Percentiles rank a stretch among this genome's conserved stretches.
Conservation (phyloP, 306 rosid species). For the Begonia fuchsioides region DNA sequence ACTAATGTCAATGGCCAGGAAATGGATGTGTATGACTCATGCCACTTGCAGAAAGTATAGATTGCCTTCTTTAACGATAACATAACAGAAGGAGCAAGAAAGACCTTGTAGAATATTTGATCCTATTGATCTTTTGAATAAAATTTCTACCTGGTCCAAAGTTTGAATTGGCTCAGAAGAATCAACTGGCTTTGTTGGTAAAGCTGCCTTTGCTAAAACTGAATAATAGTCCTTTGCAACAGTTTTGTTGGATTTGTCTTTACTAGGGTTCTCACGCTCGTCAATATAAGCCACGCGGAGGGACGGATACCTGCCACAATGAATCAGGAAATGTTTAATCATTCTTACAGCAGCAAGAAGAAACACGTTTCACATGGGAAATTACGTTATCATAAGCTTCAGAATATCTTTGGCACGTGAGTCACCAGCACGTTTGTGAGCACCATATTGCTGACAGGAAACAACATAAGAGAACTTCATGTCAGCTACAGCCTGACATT, state of each 20-base stretch:
- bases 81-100: too few relatives aligned
- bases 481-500: constrained; percentile 81
- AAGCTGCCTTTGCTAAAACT: constrained; percentile 73
- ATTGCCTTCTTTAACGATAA: too few relatives aligned
- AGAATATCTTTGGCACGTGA: constrained; percentile 75
- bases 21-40: not conserved
- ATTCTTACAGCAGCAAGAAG: constrained; percentile 7
- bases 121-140: too few relatives aligned
- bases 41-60: not conserved
- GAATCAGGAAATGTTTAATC: constrained; percentile 10
- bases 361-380: constrained; percentile 6
- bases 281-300: constrained; percentile 93
- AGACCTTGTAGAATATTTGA: not conserved
- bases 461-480: constrained; percentile 86
- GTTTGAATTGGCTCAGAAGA: constrained; percentile 62
- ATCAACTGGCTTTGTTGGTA: constrained; percentile 56
- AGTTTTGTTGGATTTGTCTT: constrained; percentile 41
- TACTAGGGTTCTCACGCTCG: constrained; percentile 70
- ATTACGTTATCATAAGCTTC: constrained; percentile 73
- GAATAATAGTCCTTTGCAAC: constrained; percentile 76
- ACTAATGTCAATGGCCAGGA: constrained; percentile 4
- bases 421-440: constrained; percentile 74
- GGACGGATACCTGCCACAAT: constrained; percentile 61
- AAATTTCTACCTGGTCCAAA: constrained; percentile 70
- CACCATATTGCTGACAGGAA: constrained; percentile 84